Percentiles rank a stretch among this genome's conserved stretches.
phyloP scores from a whole-genome alignment of 2,329 filamentous ascomycete genomes.

The Dactylellina leptospora region DNA sequence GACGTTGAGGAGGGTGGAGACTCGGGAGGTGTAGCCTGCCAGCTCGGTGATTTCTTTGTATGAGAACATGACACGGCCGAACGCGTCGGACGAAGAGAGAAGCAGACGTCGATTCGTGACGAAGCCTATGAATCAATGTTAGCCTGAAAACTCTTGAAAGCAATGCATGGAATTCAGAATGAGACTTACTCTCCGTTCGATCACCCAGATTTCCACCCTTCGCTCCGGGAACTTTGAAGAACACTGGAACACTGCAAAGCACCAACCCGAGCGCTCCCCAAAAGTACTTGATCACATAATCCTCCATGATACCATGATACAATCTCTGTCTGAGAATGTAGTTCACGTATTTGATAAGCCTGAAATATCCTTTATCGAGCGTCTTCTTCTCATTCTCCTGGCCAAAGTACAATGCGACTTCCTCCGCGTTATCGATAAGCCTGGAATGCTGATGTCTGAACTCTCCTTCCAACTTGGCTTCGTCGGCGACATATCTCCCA shows the following conservation, averaged over 20 bases:
- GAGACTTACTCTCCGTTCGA: conserved; percentile 67
- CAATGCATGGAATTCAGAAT: conserved; percentile 4
- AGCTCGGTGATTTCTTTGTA: conserved; percentile 98
- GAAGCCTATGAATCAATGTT: conserved; percentile 68
- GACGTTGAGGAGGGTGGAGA: conserved; percentile 86
- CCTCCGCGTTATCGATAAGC: conserved; percentile 94
- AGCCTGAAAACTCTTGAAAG: conserved; percentile 29
- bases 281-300: conserved; percentile 99
- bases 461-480: conserved; percentile 91
- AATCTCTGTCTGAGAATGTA: conserved; percentile 87
- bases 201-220: conserved; percentile 63
- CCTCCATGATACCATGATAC: conserved; percentile 99
- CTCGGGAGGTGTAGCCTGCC: conserved; percentile 91
- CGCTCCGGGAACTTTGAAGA: conserved; percentile 84
- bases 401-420: conserved; percentile 89
- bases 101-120: conserved; percentile 94
- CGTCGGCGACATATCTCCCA: conserved; percentile 96
- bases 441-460: conserved; percentile 95
- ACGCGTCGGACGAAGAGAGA: conserved; percentile 91
- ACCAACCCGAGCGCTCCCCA: conserved; percentile 93
- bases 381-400: conserved; percentile 96
- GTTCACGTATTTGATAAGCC: conserved; percentile 98
- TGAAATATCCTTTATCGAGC: conserved; percentile 98
- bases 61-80: conserved; percentile 95
- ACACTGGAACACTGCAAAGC: conserved; percentile 93